Evolutionary conservation across 208 protist species (phyloP), one percentile per base, ranked within the genome.

Genomic region (Tritrichomonas musculus): DNA sequence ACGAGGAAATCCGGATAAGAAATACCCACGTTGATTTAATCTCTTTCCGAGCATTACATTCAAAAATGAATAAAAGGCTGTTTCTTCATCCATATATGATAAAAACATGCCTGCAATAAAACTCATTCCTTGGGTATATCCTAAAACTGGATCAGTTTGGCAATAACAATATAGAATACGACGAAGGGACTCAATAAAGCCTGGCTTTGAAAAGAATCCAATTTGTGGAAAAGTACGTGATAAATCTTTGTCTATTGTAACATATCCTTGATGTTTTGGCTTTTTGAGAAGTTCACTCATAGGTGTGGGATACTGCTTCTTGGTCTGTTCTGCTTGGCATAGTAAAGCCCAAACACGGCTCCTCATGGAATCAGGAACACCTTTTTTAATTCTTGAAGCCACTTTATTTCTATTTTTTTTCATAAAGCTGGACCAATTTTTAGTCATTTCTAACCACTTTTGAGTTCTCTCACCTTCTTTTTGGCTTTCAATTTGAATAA

Each of bases 91-190:
- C 77, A 39, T 25, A 27, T 88, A 88, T 27, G 20, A 5, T 0
- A 88, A 53, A 53, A 88, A 39, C 47, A 88, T 53, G 9, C 77
- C 77, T 4, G 77, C 77, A 57, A 88, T 88, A 47, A 88, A 88
- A 50, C 44, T 88, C 77, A 57, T 60, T 27, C 77, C 77, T 36
- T 88, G 77, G 9, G 77, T 88, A 88, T 88, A 88, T 53, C 47
- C 77, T 55, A 88, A 55, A 47, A 33, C 47, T 17, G 20, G 8
- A 20, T 88, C 77, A 57, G 25, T 53, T 50, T 88, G 77, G 33
- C 77, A 20, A 47, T 88, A 88, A 13, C 41, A 44, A 50, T 39
- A 57, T 33, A 88, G 47, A 88, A 88, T 39, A 57, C 47, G 77
- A 33, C 47, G 44, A 13, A 88, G 27, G 33, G 22, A 53, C 57